Evolutionary conservation across 2,329 filamentous ascomycete genomes (phyloP), one percentile per base, ranked within the genome.

Genomic region (Chaetomium olivaceum): DNA sequence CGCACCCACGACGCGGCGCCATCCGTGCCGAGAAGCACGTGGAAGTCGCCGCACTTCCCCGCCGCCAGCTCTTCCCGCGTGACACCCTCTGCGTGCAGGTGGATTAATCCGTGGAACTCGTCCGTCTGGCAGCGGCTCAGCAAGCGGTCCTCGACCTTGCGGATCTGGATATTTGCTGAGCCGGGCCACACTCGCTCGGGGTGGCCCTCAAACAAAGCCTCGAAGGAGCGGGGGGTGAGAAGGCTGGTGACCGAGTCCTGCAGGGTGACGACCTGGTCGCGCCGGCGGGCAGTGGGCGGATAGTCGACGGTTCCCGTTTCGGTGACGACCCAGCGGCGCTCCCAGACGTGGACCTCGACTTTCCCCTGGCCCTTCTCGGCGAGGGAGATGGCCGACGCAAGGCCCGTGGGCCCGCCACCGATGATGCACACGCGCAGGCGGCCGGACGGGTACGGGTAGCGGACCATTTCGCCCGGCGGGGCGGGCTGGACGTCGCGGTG

Each of bases 131-230:
- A 75, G 7, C 75, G 73, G 43, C 70, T 71, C n/a, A 78, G 73
- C 23, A 78, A 71, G 6, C 76, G 69, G 51, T 78, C 76, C 50
- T 77, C 76, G n/a, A 77, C 75, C 69, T 77, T 77, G 52, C 76
- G 75, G 60, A 78, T 77, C 65, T 77, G 76, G 25, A 78, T 75
- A 58, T 78, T 78, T 23, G 75, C 75, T 8, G 75, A 77, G 0
- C 73, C 75, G 4, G 76, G 76, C 76, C 76, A 78, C 0, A 78
- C 76, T 1, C 70, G 66, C 63, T 78, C 76, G 0, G 76, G 75
- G 2, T 74, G 69, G 0, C 74, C 75, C 1, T 72, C 71, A 55
- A 76, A 76, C 23, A 78, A 71, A 0, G 75, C 75, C 8, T 75
- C 66, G 14, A 64, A 73, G 3, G 75, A 73, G 3, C 50, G 63